Evolutionary conservation across 2,329 filamentous ascomycete species (phyloP).

Genomic region (Periconia sp.): DNA sequence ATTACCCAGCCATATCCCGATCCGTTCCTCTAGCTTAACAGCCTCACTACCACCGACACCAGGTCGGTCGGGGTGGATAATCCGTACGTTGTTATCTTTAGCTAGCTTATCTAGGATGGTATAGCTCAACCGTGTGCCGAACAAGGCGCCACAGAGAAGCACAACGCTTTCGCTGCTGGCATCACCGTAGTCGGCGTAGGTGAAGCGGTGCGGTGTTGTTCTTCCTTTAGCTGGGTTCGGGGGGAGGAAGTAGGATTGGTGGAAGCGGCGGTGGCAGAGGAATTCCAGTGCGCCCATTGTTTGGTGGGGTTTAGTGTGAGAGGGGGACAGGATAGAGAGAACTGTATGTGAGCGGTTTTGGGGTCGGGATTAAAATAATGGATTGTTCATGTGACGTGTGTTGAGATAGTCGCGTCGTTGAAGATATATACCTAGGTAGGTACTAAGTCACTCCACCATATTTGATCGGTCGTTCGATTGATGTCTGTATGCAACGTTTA

Average conservation of each 20-base stretch:
- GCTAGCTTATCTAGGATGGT: constrained; percentile 30
- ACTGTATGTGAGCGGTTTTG: not conserved
- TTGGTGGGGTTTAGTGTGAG: not conserved
- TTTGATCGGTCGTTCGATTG: not conserved
- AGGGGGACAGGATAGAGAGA: not conserved
- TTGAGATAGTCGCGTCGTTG: too few species aligned
- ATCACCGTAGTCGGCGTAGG: constrained; percentile 35
- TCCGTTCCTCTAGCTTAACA: constrained; percentile 24
- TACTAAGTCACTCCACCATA: not conserved
- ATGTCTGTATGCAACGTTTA: not conserved
- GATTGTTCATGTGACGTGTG: not conserved
- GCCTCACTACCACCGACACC: constrained; percentile 31
- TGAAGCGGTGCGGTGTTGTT: constrained; percentile 22
- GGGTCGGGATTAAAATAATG: too few species aligned
- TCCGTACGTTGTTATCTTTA: constrained; percentile 25
- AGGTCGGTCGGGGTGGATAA: constrained; percentile 33
- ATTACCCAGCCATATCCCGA: constrained; percentile 32
- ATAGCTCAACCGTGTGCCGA: constrained; percentile 27
- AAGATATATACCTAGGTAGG: too few species aligned
- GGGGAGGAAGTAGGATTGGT: constrained; percentile 24
- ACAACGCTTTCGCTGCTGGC: constrained; percentile 28
- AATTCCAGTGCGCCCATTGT: constrained; percentile 16
- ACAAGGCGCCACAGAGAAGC: constrained; percentile 32
- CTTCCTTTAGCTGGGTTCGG: constrained; percentile 21
- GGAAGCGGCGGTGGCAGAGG: constrained; percentile 32